Conservation (phyloP, 2,329 filamentous ascomycete species). For the Stachybotrys echinatus region DNA sequence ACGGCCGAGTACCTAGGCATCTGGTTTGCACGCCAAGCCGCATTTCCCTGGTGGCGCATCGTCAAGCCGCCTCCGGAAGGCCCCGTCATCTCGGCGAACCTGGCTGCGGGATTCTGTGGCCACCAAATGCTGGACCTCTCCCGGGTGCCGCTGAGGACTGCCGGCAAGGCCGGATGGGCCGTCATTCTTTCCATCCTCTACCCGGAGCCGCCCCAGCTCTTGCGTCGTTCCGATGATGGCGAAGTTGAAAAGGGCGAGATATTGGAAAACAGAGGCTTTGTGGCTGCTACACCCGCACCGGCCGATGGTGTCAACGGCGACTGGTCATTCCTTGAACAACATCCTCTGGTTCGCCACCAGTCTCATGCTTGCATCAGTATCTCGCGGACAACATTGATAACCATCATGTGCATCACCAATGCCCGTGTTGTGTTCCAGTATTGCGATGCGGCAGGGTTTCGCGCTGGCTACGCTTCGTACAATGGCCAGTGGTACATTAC, state of each 20-base stretch:
- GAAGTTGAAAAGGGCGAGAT: neutral
- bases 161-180: neutral
- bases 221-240: neutral
- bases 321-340: neutral
- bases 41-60: neutral
- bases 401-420: neutral
- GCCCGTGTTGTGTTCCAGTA: neutral
- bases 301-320: neutral
- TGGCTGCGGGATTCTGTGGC: neutral
- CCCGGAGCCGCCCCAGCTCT: neutral
- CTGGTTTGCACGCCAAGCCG: neutral
- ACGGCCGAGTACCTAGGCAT: neutral
- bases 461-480: neutral
- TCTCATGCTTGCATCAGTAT: neutral
- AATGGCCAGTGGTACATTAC: conserved; percentile 1
- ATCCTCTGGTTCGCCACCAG: neutral
- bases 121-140: neutral
- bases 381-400: neutral
- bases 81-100: neutral
- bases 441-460: neutral
- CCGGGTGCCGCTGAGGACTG: neutral
- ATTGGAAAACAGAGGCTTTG: no score
- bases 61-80: neutral
- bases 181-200: neutral
- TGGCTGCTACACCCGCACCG: no score